Evolutionary conservation across 2,329 filamentous ascomycete genomes (phyloP), one percentile per base, ranked within the genome.

Genomic region (Aspergillus glaucus): DNA sequence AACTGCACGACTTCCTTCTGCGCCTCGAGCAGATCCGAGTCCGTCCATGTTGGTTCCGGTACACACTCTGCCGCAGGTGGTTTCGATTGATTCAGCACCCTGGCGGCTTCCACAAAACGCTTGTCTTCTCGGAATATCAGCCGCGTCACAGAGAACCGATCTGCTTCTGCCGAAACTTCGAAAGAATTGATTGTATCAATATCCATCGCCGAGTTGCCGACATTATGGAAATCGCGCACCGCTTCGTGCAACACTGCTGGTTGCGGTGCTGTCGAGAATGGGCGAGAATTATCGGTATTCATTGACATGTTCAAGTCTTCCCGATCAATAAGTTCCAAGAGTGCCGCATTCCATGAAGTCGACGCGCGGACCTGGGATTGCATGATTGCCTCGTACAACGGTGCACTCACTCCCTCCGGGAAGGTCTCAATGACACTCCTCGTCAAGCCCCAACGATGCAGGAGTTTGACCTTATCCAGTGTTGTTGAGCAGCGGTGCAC

Each of bases 81-180:
- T 61, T 86, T 88, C 46, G 86, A 83, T 24, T 93, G 93, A 49
- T 93, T 91, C n/a, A 98, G 76, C 48, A 98, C 76, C 46, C 80
- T 82, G 47, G 85, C 84, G 0, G 90, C 93, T 71, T 98, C 93
- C 52, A 89, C 84, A 48, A 95, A 84, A 32, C 93, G 85, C 51
- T 90, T 83, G 62, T 98, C 93, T 56, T 97, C 90, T 51, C 84
- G 85, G 77, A 97, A 98, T 24, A 98, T 85, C 7, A 93, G 76
- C 45, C 85, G 83, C 26, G 93, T 94, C 6, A 97, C 83, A 8
- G 85, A 79, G 65, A 92, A 84, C 24, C 90, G 82, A 62, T 95
- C 88, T 28, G 85, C 86, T 64, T 93, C 91, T 48, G 89, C 86
- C 5, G 86, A 85, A 43, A 88, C 88, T 55, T 93, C 86, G 47